Evolutionary conservation across 805 yeast species (phyloP), one percentile per base, ranked within the genome.

Genomic region (Candida railenensis): DNA sequence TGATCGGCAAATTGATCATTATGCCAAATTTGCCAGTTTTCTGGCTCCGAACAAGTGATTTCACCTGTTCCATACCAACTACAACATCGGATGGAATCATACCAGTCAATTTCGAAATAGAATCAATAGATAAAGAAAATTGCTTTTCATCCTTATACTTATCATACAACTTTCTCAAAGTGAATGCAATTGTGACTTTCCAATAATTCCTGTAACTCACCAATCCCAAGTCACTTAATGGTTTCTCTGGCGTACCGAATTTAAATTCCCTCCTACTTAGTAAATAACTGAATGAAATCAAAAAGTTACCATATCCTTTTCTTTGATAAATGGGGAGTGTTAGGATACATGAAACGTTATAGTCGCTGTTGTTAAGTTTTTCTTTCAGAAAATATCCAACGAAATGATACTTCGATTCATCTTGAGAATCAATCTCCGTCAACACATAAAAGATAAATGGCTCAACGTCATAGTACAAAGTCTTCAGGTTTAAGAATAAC

Each of bases 321-420:
- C 96, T 67, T 65, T 92, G 97, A 60, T 85, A 83, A 2, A 83
- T 82, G 1, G 98, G 99, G 34, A 92, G 67, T 0, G 97, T 90
- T 55, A 94, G 69, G 37, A 94, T 92, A 67, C 99, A 94, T 48
- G 95, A 85, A 20, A 94, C 82, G 57, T 92, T 92, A 61, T 87
- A 89, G 53, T 80, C 83, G 0, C 92, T 81, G 25, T 83, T 77
- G 52, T 83, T 85, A 49, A 86, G 70, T 55, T 84, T 84, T 57
- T 91, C 97, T 57, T 94, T 94, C 20, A 96, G 87, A 61, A 94
- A 94, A 63, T 94, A 94, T 0, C 99, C 99, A 34, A 91, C 91
- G 66, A 94, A 87, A 58, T 88, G 90, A 59, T 85, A 85, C 15
- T 56, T 56, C 3, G 65, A 55, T 21, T 69, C 61, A 55, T 69